Base-by-base conservation (phyloP, 768 basidiomycete species). In the Kwoniella sp. region DNA sequence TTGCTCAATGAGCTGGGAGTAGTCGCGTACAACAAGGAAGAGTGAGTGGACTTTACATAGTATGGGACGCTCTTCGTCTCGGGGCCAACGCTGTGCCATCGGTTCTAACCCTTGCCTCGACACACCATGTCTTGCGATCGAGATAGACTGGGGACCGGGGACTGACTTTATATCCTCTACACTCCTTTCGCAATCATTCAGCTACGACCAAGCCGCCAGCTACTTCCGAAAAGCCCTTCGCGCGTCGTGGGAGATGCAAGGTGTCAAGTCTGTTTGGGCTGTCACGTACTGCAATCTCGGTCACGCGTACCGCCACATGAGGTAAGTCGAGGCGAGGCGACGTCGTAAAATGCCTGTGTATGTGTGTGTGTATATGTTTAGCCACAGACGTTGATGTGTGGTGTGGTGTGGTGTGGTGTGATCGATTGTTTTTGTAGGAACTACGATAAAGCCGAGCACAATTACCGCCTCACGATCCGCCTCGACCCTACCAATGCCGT, bases 261-360 rank as follows among this genome's bases (percentile, higher is more conserved):
- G 87, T 55, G 90, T 92, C 0, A 88, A 90, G 66, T 86, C 86
- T 38, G 87, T 90, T 0, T 98, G 95, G 94, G 85, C 89, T 0
- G 88, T 88, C 12, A 96, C 94, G 0, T 92, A 91, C 79, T 83
- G 95, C 66, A 99, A 98, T 77, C 86, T 98, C 20, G 96, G 92
- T 12, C 96, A 95, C 26, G 89, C 90, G 58, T 87, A 86, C 70
- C 87, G 94, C 22, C 92, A 91, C 79, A 83, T 90, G 12, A 86
- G 86, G 92, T 92, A 67, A 63, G 87, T 80, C 55, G n/a, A 53
- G 29, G 28, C n/a, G n/a, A n/a, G n/a, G n/a, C n/a, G n/a, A n/a
- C n/a, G n/a, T n/a, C n/a, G n/a, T n/a, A n/a, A n/a, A n/a, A n/a
- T n/a, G n/a, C n/a, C n/a, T n/a, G n/a, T n/a, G n/a, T n/a, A n/a